These are phyloP conservation scores for Cyclotella distinguenda DNA, from an alignment of 108 stramenopile species.

Conservation along the genomic window DNA sequence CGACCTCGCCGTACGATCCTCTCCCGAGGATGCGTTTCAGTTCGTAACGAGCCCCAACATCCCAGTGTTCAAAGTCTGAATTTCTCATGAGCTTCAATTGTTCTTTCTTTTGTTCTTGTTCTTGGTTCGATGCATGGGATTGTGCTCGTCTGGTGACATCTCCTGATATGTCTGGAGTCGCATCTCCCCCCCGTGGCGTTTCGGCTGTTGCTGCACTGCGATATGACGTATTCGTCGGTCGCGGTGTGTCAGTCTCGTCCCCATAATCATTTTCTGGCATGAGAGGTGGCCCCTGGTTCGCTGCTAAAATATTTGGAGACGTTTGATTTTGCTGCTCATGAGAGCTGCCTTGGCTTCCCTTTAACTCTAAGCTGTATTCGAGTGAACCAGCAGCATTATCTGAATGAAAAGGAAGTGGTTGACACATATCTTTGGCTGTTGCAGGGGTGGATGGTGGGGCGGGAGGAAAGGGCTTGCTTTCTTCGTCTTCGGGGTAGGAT, in stretches of 20 bases:
- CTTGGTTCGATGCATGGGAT: no score
- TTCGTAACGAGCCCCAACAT: slow-evolving; percentile 89
- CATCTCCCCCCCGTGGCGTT: slow-evolving; percentile 23
- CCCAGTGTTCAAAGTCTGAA: slow-evolving; percentile 84
- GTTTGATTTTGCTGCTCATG: neutral
- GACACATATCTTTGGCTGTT: slow-evolving; percentile 24
- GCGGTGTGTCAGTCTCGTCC: slow-evolving; percentile 26
- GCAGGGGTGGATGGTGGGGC: slow-evolving; percentile 49
- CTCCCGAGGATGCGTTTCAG: slow-evolving; percentile 84
- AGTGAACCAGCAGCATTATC: slow-evolving; percentile 27
- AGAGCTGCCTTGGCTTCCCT: neutral
- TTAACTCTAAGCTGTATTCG: slow-evolving; percentile 25
- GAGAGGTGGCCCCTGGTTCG: neutral
- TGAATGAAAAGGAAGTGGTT: slow-evolving; percentile 23
- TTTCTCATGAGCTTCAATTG: slow-evolving; percentile 7
- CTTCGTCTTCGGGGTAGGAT: slow-evolving; percentile 32
- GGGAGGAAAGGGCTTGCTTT: slow-evolving; percentile 35
- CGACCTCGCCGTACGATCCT: slow-evolving; percentile 97
- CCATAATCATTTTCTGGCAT: slow-evolving; percentile 13
- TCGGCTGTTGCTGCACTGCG: slow-evolving; percentile 10
- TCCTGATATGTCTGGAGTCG: slow-evolving; percentile 24
- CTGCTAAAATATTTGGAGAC: slow-evolving; percentile 2
- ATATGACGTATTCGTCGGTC: neutral
- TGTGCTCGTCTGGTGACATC: slow-evolving; percentile 23
- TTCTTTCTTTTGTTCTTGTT: slow-evolving; percentile 11